Conservation (phyloP, 2,329 filamentous ascomycete genomes). For the Aureobasidium zeae region DNA sequence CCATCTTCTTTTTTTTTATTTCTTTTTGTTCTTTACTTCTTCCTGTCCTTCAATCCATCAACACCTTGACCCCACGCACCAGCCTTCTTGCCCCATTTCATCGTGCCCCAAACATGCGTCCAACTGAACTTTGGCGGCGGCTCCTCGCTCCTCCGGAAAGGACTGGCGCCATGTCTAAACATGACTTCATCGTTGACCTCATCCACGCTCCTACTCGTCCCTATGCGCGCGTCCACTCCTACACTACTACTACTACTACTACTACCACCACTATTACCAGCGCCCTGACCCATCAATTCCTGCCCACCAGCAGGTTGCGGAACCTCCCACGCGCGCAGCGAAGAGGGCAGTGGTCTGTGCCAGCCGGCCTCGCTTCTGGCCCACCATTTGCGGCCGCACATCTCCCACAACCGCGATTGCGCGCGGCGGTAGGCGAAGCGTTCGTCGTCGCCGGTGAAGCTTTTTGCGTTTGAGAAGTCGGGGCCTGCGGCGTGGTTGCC, state of each 20-base stretch:
- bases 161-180: conserved; percentile 36
- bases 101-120: conserved; percentile 47
- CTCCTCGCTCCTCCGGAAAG: conserved; percentile 37
- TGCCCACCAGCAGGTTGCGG: conserved; percentile 3
- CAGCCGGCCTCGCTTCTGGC: conserved; percentile 50
- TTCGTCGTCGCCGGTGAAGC: conserved; percentile 73
- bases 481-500: conserved; percentile 24
- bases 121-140: conserved; percentile 43
- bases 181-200: conserved; percentile 27
- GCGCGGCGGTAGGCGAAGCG: conserved; percentile 73
- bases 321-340: conserved; percentile 59
- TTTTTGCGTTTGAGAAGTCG: conserved; percentile 58
- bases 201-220: conserved; percentile 20
- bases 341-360: conserved; percentile 57
- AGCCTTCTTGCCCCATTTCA: conserved; percentile 45
- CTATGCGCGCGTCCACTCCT: conserved; percentile 18
- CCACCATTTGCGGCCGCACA: conserved; percentile 67
- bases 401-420: conserved; percentile 69
- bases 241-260: too few species aligned
- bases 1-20: neutral
- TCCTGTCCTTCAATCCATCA: conserved; percentile 37
- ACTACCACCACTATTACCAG: too few species aligned
- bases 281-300: neutral
- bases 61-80: conserved; percentile 44
- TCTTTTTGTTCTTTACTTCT: conserved; percentile 27